Base-by-base conservation (phyloP, 495 filamentous ascomycete species). In the Daldinia decipiens region DNA sequence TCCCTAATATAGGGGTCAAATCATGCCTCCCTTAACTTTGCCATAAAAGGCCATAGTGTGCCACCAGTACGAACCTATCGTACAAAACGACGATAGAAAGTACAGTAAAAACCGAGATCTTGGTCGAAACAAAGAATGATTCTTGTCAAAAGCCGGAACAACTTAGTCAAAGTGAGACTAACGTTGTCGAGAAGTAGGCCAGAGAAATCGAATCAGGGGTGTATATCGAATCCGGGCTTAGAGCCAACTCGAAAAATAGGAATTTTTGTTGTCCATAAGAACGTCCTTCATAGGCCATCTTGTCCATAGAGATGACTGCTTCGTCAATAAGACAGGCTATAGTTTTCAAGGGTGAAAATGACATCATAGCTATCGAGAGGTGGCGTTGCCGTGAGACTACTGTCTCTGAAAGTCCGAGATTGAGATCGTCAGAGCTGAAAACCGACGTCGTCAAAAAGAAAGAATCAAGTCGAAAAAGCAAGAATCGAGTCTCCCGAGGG, bases 1-100 rank as follows among this genome's bases (percentile, higher is more conserved):
- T 53, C 50, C 50, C 50, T 31, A 31, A n/a, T 53, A 31, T 53
- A 53, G 50, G 26, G 24, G 26, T 3, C 13, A 53, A 29, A n/a
- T 31, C 24, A 53, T 53, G 24, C 50, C 50, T 53, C 50, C 50
- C 47, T 19, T 13, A 29, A 52, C 50, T 53, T 31, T 31, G 24
- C 21, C 50, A 27, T 17, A 31, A 31, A 31, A n/a, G 11, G 26
- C 9, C 13, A 17, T 31, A 12, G 5, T n/a, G 5, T 53, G 13
- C 27, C n/a, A 0, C n/a, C 15, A 31, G 50, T 53, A 13, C 50
- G 50, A 31, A 53, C 26, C 12, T 53, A 53, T 27, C 26, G 50
- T 53, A 29, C 50, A 31, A 31, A 31, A 31, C 17, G 27, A 31
- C 9, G 15, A 7, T 53, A 15, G 21, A 52, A 15, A 26, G 4